A percentile compares a stretch with the other conserved stretches of the same genome.
Conservation (phyloP, 1,139 yeast species). For the Trichomonascaceae sp. region DNA sequence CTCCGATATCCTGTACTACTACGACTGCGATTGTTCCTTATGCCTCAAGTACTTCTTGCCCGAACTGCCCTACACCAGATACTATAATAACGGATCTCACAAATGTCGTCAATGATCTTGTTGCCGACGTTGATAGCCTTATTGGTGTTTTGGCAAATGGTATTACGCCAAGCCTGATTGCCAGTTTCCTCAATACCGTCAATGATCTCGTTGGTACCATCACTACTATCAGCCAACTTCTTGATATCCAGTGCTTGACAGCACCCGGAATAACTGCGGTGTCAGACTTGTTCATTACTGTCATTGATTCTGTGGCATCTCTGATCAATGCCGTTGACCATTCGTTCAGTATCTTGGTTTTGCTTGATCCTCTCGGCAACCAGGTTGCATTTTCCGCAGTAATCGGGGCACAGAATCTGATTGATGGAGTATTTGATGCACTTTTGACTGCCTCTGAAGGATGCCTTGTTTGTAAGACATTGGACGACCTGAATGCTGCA, state of each 20-base stretch:
- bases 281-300: not conserved
- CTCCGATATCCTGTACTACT: not conserved
- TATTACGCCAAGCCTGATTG: not conserved
- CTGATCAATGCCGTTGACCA: not conserved
- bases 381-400: not conserved
- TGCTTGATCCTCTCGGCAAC: not conserved
- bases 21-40: not conserved
- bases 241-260: not conserved
- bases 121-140: not conserved
- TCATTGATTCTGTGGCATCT: not conserved
- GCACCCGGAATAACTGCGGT: not conserved
- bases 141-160: not conserved
- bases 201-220: not conserved
- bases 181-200: not conserved
- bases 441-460: not conserved
- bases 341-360: not conserved
- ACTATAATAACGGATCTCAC: not conserved
- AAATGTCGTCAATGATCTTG: not conserved
- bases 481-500: not conserved
- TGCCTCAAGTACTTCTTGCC: not conserved
- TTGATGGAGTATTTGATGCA: not conserved
- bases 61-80: not conserved
- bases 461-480: not conserved
- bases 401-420: not conserved
- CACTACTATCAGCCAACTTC: not conserved